Percentiles rank a stretch among this genome's conserved stretches.
phyloP scores from a whole-genome alignment of 306 rosid species.

The Cyamopsis tetragonoloba region DNA sequence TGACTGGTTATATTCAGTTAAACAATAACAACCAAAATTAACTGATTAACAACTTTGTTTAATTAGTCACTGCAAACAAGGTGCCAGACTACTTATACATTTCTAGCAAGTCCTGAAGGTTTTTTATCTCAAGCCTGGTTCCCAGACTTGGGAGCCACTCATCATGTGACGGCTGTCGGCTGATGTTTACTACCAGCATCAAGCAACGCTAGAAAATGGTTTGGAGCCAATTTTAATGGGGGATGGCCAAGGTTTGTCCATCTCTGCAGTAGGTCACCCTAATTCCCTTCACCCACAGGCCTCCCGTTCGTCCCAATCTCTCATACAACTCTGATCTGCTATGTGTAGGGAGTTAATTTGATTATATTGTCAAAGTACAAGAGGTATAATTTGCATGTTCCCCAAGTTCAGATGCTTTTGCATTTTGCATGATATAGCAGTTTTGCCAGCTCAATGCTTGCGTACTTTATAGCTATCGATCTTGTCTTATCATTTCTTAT shows the following conservation, averaged over 20 bases:
- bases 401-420: not conserved
- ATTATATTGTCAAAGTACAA: not conserved
- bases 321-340: too few species aligned
- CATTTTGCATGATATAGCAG: constrained; percentile 3
- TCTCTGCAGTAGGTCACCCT: too few species aligned
- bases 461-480: not conserved
- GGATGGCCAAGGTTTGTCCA: too few species aligned
- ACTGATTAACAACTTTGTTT: not conserved
- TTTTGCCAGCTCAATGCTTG: constrained; percentile 7
- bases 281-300: too few species aligned
- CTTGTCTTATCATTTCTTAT: not conserved
- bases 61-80: not conserved
- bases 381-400: constrained; percentile 5
- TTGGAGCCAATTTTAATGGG: too few species aligned
- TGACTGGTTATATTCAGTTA: not conserved
- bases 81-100: not conserved
- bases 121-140: too few species aligned
- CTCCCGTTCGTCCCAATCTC: too few species aligned
- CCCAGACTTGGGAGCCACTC: too few species aligned
- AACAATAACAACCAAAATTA: not conserved
- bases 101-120: too few species aligned
- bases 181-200: too few species aligned
- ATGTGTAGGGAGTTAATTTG: not conserved
- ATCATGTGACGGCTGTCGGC: too few species aligned
- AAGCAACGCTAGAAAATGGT: too few species aligned